phyloP scores from a whole-genome alignment of 1,139 yeast genomes.

The Candida tetrigidarum region DNA sequence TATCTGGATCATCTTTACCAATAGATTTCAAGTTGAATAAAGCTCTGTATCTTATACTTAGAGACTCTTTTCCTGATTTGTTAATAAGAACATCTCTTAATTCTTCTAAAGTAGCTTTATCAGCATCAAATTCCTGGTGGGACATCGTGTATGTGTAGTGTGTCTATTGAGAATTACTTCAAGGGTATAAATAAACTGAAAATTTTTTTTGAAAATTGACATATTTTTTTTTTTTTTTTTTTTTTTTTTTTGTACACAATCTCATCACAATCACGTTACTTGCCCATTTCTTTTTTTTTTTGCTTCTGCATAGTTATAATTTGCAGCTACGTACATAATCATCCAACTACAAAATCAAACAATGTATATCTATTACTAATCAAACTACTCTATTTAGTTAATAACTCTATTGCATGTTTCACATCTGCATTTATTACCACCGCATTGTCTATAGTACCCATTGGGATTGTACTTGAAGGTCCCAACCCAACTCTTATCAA shows the following conservation, averaged over 20 bases:
- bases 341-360: not conserved
- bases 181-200: not conserved
- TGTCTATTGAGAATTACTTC: not conserved
- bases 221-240: not conserved
- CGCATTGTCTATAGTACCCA: slow-evolving; percentile 4
- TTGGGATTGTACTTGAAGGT: slow-evolving; percentile 10
- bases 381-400: slow-evolving; percentile 4
- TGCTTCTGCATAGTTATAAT: too few species aligned
- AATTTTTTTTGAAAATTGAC: slow-evolving; percentile 3
- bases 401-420: slow-evolving; percentile 5
- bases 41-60: slow-evolving; percentile 92
- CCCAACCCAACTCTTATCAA: slow-evolving; percentile 13
- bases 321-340: slow-evolving; percentile 3
- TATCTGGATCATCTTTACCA: slow-evolving; percentile 63
- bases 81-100: slow-evolving; percentile 72
- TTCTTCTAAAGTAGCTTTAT: slow-evolving; percentile 61
- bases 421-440: slow-evolving; percentile 12
- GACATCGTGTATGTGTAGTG: slow-evolving; percentile 11
- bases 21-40: slow-evolving; percentile 85
- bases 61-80: slow-evolving; percentile 65
- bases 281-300: not conserved
- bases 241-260: not conserved
- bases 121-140: slow-evolving; percentile 43
- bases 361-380: too few species aligned
- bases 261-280: not conserved